Percentiles rank a stretch among this genome's conserved stretches.
Conservation (phyloP, 139 green algal genomes). For the Micractinium conductrix region DNA sequence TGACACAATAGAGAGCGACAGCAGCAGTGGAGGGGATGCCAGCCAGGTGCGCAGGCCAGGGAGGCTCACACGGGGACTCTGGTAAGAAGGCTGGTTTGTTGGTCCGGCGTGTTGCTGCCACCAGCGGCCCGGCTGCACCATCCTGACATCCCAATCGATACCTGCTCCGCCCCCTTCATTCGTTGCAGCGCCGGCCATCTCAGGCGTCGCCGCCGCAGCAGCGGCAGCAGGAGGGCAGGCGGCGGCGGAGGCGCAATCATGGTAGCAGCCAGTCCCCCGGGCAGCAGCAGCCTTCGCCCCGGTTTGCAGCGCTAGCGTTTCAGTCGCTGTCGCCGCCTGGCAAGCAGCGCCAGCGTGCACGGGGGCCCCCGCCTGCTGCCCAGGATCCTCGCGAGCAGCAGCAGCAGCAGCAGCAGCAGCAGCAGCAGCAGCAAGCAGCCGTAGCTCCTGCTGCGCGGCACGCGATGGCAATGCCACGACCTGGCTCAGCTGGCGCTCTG, state of each 20-base stretch:
- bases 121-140: too few species aligned
- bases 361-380: not conserved
- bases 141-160: not conserved
- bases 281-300: not conserved
- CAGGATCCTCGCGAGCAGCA: not conserved
- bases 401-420: conserved; percentile 16
- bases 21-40: not conserved
- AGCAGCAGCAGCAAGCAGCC: not conserved
- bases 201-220: not conserved
- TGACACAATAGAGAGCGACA: conserved; percentile 26
- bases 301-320: not conserved
- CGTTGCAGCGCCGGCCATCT: not conserved
- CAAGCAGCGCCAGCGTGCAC: not conserved
- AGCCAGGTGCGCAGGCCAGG: not conserved
- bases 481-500: not conserved
- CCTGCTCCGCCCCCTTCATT: not conserved
- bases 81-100: too few species aligned
- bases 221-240: not conserved
- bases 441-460: not conserved
- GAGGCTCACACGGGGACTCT: too few species aligned
- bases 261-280: not conserved
- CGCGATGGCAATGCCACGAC: not conserved
- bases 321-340: conserved; percentile 1
- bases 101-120: too few species aligned
- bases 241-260: not conserved